These are phyloP conservation scores for Babjeviella inositovora DNA, from an alignment of 805 yeast species.

Conservation along the genomic window DNA sequence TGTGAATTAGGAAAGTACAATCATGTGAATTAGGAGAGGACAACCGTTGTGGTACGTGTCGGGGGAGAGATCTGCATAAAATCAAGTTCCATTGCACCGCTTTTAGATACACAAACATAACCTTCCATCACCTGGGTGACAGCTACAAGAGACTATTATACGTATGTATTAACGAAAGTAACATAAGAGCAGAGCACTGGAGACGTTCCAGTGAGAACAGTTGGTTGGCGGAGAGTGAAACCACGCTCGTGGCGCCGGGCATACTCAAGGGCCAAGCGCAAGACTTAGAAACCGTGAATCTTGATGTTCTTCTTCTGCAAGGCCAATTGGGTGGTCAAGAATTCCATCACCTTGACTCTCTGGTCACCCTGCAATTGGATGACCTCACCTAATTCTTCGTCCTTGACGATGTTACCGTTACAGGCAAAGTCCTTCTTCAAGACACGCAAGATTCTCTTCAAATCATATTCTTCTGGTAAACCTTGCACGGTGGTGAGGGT, in stretches of 20 bases:
- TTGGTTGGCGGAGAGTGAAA: too few species aligned
- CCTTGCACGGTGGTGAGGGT: slow-evolving; percentile 98
- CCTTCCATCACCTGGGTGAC: too few species aligned
- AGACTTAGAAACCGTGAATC: slow-evolving; percentile 83
- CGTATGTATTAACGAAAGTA: background rate
- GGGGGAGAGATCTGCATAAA: too few species aligned
- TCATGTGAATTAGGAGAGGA: too few species aligned
- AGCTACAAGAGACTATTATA: too few species aligned
- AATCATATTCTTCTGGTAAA: slow-evolving; percentile 85
- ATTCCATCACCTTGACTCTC: slow-evolving; percentile 90
- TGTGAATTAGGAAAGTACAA: too few species aligned
- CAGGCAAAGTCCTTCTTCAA: slow-evolving; percentile 97
- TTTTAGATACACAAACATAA: too few species aligned
- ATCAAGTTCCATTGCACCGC: too few species aligned
- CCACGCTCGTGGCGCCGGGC: background rate
- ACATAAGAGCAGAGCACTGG: background rate
- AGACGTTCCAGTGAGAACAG: background rate
- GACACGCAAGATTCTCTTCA: slow-evolving; percentile 84
- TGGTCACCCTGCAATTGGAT: slow-evolving; percentile 98
- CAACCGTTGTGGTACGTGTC: too few species aligned
- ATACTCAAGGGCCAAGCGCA: too few species aligned
- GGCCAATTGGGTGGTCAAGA: slow-evolving; percentile 72
- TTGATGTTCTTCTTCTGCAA: slow-evolving; percentile 93
- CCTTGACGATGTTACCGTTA: slow-evolving; percentile 95
- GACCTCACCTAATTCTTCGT: slow-evolving; percentile 90